Base-by-base conservation (phyloP, 257 asterid genomes). In the Anisodus acutangulus region DNA sequence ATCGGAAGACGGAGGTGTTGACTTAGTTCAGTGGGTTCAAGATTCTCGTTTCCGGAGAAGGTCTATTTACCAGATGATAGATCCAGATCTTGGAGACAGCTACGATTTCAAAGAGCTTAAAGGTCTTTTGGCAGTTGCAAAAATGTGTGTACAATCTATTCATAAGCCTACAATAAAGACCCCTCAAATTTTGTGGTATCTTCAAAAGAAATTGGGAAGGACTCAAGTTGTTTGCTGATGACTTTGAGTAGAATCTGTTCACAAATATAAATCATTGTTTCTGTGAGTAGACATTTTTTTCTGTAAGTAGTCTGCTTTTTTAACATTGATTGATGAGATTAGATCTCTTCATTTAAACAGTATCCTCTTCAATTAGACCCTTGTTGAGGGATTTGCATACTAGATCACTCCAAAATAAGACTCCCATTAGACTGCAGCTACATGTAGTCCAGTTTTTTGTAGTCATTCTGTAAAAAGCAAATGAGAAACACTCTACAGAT, bases 81-180 rank as follows among this genome's bases (percentile, higher is more conserved):
- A 94, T 88, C 98, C 99, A n/a, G 99, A 96, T 41, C 91, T 94
- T 59, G 98, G 98, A 3, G 89, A 89, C 84, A 90, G 82, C 84
- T 94, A 94, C 6, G 87, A 92, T 82, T 79, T 90, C 4, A 89
- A 86, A 85, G 99, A 94, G 88, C 92, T 94, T 7, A 88, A 86
- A 74, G 81, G 89, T 74, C 99, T 96, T 39, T 54, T 96, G 53
- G 89, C 89, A 78, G 94, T 94, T 78, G 98, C 98, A 64, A 94
- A 92, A 86, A 80, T 95, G 83, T 95, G 98, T 88, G 88, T 94
- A 76, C 88, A 82, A 41, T 92, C 93, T 57, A 76, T 85, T 41
- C 89, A 94, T 81, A 90, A 74, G 85, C 91, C 93, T 70, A 87
- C 85, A 62, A 68, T 84, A 19, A 85, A 81, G 58, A 88, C 94